Base-by-base conservation (phyloP, 179 eudicot genomes). In the Gypsophila paniculata region DNA sequence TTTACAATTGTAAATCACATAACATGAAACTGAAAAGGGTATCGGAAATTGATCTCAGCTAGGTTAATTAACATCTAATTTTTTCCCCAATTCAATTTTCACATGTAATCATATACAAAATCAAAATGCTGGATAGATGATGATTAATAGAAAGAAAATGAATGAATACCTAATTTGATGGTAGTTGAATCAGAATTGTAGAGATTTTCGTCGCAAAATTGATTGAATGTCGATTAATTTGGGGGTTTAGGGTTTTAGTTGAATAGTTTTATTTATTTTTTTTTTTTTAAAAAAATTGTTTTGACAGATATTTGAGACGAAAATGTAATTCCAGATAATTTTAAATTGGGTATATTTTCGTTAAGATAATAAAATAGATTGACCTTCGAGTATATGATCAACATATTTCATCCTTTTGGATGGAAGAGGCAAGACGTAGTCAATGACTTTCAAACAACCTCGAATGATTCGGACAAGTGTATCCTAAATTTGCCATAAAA, bases 171-270 rank as follows among this genome's bases (percentile, higher is more conserved):
- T 72, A 42, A 42, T 26, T 26, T 26, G 42, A 1, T 38, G 9
- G 38, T 29, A 23, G 8, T 11, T 38, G 46, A 18, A 5, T n/a
- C 4, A 8, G 68, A 52, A 60, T 44, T 64, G 55, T 22, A n/a
- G 44, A 26, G 53, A 25, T 8, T 8, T 13, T 69, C 12, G 32
- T 52, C 39, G 42, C n/a, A 22, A 29, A 52, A 69, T 54, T 14
- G 38, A 32, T 6, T 29, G 22, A 11, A 25, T 54, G 12, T 21
- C 26, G 26, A 5, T 69, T 19, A 7, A 52, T 14, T 68, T 23
- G n/a, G 61, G 36, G 72, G 61, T 68, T 68, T 59, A 11, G 73
- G 72, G 46, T 70, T 38, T 32, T 54, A 29, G 34, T 4, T 29
- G 1, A 29, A 29, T 1, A 29, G n/a, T 4, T 1, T 29, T 29